Evolutionary conservation across 78 protist species (phyloP), one percentile per base, ranked within the genome.

Genomic region (Carpediemonas membranifera): DNA sequence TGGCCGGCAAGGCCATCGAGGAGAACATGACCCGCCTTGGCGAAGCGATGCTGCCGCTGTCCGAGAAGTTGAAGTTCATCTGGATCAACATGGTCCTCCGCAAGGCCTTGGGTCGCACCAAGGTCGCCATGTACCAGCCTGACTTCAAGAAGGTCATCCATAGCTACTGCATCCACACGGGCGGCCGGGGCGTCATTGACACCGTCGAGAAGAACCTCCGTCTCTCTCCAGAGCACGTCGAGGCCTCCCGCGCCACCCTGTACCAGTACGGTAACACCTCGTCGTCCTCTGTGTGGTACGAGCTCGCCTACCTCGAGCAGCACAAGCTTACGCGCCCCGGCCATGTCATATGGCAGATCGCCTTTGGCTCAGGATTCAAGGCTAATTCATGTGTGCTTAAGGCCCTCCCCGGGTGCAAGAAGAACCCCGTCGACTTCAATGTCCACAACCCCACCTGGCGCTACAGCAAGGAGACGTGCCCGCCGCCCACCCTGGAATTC

Each of bases 131-230:
- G 47, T 83, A 78, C 83, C 68, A 77, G 37, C 91, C 91, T 56
- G 41, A 87, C 62, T 85, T 87, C 76, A 57, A n/a, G 9, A 81
- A 79, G 56, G 81, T 82, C 30, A 52, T 86, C 57, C 68, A 84
- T 25, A 86, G 83, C 62, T 86, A 31, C 51, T 81, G 86, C 78
- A 81, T 82, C 59, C 91, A 86, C 71, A 84, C 91, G 19, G 91
- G 91, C 47, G 88, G 91, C 71, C 84, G 87, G 56, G 87, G 86
- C n/a, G 81, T 86, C 25, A 80, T 86, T 30, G 87, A 86, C 54
- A 76, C 78, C 53, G 68, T 82, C 28, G 85, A 86, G 53, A 58
- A 80, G 28, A 74, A 79, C 64, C 71, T 86, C 47, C 51, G 69
- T 7, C 71, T 86, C 62, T 3, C 71, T 5, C 57, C 53, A 37